A percentile compares a stretch with the other conserved stretches of the same genome.
Conservation (phyloP, 1,284 basidiomycete genomes). For the Spongiforma sp. region DNA sequence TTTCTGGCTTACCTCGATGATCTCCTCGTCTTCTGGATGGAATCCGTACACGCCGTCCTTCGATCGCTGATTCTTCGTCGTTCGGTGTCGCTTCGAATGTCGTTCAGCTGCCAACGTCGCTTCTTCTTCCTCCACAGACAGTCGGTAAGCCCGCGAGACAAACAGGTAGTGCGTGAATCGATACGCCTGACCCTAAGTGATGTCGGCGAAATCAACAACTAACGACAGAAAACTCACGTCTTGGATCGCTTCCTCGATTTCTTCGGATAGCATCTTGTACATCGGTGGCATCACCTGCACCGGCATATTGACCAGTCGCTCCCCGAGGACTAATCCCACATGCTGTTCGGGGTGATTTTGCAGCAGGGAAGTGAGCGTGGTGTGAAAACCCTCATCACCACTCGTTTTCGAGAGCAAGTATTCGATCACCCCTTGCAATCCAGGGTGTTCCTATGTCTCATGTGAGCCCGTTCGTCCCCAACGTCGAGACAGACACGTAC, state of each 20-base stretch:
- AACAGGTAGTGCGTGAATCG: constrained; percentile 74
- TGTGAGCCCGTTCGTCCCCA: no score
- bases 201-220: neutral
- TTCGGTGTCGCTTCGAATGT: constrained; percentile 26
- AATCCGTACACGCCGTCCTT: constrained; percentile 69
- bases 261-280: constrained; percentile 85
- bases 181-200: constrained; percentile 56
- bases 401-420: constrained; percentile 66
- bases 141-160: constrained; percentile 75
- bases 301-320: constrained; percentile 92
- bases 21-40: constrained; percentile 86
- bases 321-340: constrained; percentile 83
- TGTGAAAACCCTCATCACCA: constrained; percentile 54
- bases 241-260: constrained; percentile 72
- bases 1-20: constrained; percentile 69
- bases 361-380: constrained; percentile 53
- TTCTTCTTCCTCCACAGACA: constrained; percentile 64
- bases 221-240: constrained; percentile 50
- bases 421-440: constrained; percentile 71
- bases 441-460: constrained; percentile 61
- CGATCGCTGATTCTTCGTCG: constrained; percentile 35
- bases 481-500: constrained; percentile 48
- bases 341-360: constrained; percentile 42
- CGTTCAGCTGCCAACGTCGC: constrained; percentile 32
- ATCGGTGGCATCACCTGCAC: constrained; percentile 89